Conservation (phyloP, 805 yeast species). For the Saccharomycopsis javanensis region DNA sequence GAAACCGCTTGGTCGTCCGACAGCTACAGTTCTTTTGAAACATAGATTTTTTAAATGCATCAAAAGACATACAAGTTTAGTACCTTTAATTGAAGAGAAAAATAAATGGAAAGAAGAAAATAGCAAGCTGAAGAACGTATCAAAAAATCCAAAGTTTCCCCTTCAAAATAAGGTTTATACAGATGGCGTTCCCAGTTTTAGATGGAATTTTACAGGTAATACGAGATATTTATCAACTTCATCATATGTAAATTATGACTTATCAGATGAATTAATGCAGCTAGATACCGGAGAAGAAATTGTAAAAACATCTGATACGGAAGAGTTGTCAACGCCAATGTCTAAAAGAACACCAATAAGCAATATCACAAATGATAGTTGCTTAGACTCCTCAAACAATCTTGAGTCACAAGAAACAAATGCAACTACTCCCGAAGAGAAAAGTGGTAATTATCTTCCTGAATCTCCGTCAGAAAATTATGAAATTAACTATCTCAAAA, state of each 20-base stretch:
- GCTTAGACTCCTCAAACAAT: neutral
- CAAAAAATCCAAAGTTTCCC: neutral
- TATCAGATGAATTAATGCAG: conserved; percentile 5
- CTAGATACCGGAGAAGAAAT: neutral
- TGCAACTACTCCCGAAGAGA: neutral
- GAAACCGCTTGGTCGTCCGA: conserved; percentile 56
- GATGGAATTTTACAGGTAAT: conserved; percentile 9
- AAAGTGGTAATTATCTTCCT: neutral
- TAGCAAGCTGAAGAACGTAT: neutral
- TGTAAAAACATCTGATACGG: neutral
- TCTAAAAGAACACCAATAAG: neutral
- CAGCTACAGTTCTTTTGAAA: conserved; percentile 45
- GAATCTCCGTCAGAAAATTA: conserved; percentile 1
- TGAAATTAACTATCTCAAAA: conserved; percentile 30
- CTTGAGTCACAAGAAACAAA: neutral
- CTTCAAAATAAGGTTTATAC: neutral
- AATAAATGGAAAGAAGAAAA: conserved; percentile 24
- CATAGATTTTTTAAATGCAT: conserved; percentile 39
- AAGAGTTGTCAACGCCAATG: neutral
- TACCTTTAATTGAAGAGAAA: conserved; percentile 32
- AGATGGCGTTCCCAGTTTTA: neutral
- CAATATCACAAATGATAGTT: neutral
- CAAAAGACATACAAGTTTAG: conserved; percentile 26
- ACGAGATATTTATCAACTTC: neutral
- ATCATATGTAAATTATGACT: conserved; percentile 3